Conservation (phyloP, 768 basidiomycete genomes). For the Amanita exitialis region DNA sequence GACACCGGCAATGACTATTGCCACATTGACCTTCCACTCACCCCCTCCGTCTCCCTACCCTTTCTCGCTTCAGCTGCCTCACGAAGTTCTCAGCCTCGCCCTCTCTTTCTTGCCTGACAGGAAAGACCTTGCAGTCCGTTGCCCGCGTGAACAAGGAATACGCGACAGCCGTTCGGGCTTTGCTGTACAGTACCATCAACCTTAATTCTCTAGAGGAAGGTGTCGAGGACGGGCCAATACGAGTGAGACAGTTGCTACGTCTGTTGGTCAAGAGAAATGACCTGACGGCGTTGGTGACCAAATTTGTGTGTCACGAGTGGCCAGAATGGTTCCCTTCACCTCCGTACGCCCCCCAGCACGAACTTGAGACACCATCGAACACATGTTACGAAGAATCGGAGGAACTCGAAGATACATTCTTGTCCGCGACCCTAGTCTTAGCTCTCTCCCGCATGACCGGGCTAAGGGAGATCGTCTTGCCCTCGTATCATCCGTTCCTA, state of each 20-base stretch:
- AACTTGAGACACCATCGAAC: background rate
- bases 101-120: background rate
- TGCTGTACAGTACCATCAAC: background rate
- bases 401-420: conserved; percentile 13
- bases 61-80: background rate
- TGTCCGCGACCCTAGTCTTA: conserved; percentile 31
- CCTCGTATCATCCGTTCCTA: conserved; percentile 31
- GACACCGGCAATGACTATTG: background rate
- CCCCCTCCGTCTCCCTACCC: background rate
- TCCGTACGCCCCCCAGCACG: conserved; percentile 3
- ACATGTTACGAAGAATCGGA: background rate
- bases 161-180: background rate
- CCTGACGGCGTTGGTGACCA: conserved; percentile 28
- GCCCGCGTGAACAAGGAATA: background rate
- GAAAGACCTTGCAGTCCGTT: conserved; percentile 1
- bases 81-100: background rate
- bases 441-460: conserved; percentile 37
- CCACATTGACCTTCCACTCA: background rate
- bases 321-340: conserved; percentile 25
- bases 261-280: conserved; percentile 13
- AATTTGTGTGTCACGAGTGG: conserved; percentile 32
- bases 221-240: background rate
- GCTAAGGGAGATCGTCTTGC: conserved; percentile 28
- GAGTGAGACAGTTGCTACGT: background rate
- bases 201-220: background rate